A percentile compares a stretch with the other conserved stretches of the same genome.
phyloP scores from a whole-genome alignment of 106 monocot genomes.

The Agapanthus africanus region DNA sequence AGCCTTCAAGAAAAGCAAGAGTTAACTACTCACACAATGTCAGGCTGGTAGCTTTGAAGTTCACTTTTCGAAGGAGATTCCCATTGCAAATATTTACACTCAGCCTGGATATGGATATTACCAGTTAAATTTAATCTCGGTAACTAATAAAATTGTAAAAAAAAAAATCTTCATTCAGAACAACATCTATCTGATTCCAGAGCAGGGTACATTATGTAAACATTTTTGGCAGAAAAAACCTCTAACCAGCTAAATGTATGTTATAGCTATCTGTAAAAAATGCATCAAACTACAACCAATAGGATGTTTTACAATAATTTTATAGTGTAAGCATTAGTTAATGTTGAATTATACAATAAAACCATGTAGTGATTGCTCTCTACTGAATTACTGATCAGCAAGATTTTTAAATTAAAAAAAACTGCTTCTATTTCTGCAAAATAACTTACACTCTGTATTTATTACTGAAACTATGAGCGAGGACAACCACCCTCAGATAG shows the following conservation, averaged over 20 bases:
- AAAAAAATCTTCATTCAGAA: neutral
- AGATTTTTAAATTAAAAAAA: neutral
- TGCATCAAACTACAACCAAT: neutral
- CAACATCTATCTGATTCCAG: neutral
- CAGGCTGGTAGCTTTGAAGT: slow-evolving; percentile 35
- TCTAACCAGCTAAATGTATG: neutral
- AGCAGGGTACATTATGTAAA: too few species aligned
- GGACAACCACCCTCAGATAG: neutral
- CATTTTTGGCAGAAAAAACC: neutral
- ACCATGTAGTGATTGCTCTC: neutral
- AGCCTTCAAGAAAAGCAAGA: neutral
- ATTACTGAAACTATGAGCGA: slow-evolving; percentile 1
- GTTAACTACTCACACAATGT: slow-evolving; percentile 69
- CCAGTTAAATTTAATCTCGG: neutral
- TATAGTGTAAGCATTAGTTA: neutral
- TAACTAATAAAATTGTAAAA: neutral
- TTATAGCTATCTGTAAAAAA: neutral
- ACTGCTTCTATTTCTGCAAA: neutral
- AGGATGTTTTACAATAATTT: neutral
- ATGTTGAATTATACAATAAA: neutral
- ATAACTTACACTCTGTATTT: neutral
- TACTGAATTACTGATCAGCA: neutral
- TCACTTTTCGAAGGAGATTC: slow-evolving; percentile 55
- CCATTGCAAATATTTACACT: slow-evolving; percentile 68
- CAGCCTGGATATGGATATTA: slow-evolving; percentile 37